Conservation (phyloP, 495 filamentous ascomycete species). For the Glonium stellatum region DNA sequence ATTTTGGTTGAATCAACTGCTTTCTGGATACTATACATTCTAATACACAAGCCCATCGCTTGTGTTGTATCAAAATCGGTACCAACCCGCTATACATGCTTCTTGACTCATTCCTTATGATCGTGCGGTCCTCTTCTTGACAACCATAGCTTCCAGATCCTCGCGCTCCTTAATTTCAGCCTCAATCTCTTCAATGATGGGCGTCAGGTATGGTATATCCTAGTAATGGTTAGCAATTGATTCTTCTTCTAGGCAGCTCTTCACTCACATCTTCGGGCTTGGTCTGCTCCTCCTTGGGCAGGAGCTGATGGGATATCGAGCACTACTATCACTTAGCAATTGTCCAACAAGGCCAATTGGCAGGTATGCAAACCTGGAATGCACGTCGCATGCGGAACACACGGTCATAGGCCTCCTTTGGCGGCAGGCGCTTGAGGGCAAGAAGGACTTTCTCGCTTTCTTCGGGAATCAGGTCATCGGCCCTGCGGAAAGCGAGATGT, state of each 20-base stretch:
- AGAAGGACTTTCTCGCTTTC: conserved; percentile 78
- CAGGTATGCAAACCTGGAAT: not conserved
- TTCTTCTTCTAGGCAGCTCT: not conserved
- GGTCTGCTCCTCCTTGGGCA: conserved; percentile 76
- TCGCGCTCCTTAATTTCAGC: conserved; percentile 72
- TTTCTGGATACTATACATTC: conserved; percentile 16
- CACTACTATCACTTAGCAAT: conserved; percentile 47
- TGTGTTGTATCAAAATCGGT: not conserved
- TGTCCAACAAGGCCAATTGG: not conserved
- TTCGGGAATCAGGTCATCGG: conserved; percentile 89
- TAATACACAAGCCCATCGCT: conserved; percentile 21
- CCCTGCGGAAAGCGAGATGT: conserved; percentile 43
- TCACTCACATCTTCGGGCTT: conserved; percentile 64
- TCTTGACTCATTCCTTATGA: conserved; percentile 6
- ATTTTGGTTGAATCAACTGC: too few species aligned
- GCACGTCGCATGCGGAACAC: conserved; percentile 92
- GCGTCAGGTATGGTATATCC: conserved; percentile 72
- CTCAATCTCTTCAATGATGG: conserved; percentile 76
- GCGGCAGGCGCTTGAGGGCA: conserved; percentile 81
- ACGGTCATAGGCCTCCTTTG: conserved; percentile 91
- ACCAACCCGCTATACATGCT: conserved; percentile 5
- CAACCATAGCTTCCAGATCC: conserved; percentile 68
- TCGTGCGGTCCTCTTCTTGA: not conserved
- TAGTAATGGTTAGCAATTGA: conserved; percentile 33
- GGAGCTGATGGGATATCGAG: conserved; percentile 76